Base-by-base conservation (phyloP, 2,329 filamentous ascomycete genomes). In the Capronia americana region DNA sequence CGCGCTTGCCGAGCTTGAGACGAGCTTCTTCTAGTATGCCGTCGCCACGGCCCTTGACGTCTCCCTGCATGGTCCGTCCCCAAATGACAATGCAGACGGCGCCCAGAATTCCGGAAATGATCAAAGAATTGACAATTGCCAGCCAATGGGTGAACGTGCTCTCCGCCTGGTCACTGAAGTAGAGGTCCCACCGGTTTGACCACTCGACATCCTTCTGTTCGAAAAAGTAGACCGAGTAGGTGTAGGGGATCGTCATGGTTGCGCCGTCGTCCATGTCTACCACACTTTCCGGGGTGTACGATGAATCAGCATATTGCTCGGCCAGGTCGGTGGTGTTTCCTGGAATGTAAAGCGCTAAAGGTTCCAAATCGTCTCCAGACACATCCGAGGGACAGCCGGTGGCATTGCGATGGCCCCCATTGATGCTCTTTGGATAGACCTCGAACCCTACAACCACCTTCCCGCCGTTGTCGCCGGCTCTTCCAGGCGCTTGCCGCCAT, bases 361-460 rank as follows among this genome's bases (percentile, higher is more conserved):
- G 86, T 23, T 87, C 81, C 28, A 51, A 23, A 20, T 88, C 82
- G 23, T 88, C 82, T 51, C 86, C 82, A 70, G 88, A 85, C 28
- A 93, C 79, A 68, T 92, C 85, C 23, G 81, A 80, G 0, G 92
- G 91, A 73, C 92, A 91, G 17, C 91, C 90, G 17, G 82, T 79
- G 48, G 85, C 83, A 64, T 87, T 83, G 57, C 90, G 86, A 71
- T 86, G 84, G 67, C 82, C 84, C 12, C 84, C 81, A 26, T 87
- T 87, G 73, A 96, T 86, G 75, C 92, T 96, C 82, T 94, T 96
- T 24, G 92, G 88, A 74, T 95, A 96, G 28, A 96, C 89, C 79
- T 97, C 92, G 74, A 97, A 96, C 0, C 91, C 92, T 23, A 96
- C 91, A 70, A 97, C 86, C 46, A 95, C 88, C 79, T 92, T 93